Evolutionary conservation across 257 asterid genomes (phyloP), one percentile per base, ranked within the genome.

Genomic region (Ophiorrhiza pumila): DNA sequence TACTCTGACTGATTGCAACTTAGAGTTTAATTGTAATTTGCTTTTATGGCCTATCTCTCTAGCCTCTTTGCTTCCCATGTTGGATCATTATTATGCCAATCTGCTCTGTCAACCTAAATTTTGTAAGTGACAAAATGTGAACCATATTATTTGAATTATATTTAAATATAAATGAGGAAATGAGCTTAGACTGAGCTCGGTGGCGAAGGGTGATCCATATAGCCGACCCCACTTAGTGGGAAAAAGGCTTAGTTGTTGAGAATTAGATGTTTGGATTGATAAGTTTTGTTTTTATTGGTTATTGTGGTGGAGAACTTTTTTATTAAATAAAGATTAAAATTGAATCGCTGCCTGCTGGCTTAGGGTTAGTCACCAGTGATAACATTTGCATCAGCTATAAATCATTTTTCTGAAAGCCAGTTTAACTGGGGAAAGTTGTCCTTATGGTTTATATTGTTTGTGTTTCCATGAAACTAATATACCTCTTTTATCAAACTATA

Each of bases 1-100:
- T 91, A 80, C 18, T 14, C 71, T 73, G 23, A 39, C 46, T 45
- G 15, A 57, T 31, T 70, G 49, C 39, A 74, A 12, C 2, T 10
- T 9, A 52, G 5, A 59, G 35, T 45, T 72, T 4, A 37, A 18
- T 9, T 60, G 43, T 34, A 37, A 35, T 20, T n/a, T 35, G 47
- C 46, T 62, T 37, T n/a, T 3, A 18, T 17, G 27, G 45, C 13
- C 43, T 32, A 62, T 20, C 5, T 5, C 20, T 31, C 6, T 3
- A 9, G 35, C 3, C 20, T 62, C 12, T 62, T 37, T 34, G 64
- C 22, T 12, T 13, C 41, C n/a, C 15, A 7, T 58, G n/a, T 65
- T n/a, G 23, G 50, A 25, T 15, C 50, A n/a, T 17, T 71, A 18
- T 42, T 7, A 4, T 71, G n/a, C 65, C 7, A 22, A 4, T 31